Conservation (phyloP, 768 basidiomycete genomes). For the Lactifluus pinguis region DNA sequence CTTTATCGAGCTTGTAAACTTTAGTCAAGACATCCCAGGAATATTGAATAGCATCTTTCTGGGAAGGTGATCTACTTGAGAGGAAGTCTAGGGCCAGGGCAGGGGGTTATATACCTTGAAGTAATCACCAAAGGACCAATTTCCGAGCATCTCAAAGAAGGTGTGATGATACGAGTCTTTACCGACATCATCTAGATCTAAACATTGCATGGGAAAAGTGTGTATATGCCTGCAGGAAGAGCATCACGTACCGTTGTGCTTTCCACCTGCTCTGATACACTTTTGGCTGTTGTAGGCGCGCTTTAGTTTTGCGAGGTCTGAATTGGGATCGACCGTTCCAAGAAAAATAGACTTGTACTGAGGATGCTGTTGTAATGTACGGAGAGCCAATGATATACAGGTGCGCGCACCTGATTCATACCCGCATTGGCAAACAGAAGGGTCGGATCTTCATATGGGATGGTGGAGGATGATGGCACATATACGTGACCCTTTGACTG, state of each 20-base stretch:
- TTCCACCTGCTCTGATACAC: slow-evolving; percentile 97
- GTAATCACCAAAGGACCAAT: slow-evolving; percentile 99
- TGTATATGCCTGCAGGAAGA: background rate
- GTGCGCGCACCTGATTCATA: slow-evolving; percentile 71
- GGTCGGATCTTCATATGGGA: slow-evolving; percentile 97
- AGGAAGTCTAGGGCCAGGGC: background rate
- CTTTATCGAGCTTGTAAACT: slow-evolving; percentile 80
- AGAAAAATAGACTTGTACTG: slow-evolving; percentile 97
- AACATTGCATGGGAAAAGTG: slow-evolving; percentile 1
- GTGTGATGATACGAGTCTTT: slow-evolving; percentile 98
- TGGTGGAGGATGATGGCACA: slow-evolving; percentile 83
- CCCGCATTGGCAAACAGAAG: slow-evolving; percentile 97
- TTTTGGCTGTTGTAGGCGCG: slow-evolving; percentile 97
- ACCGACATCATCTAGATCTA: slow-evolving; percentile 97
- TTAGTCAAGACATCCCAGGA: slow-evolving; percentile 93
- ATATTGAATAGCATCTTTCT: slow-evolving; percentile 89
- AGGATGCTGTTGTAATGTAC: slow-evolving; percentile 8
- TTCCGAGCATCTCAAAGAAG: slow-evolving; percentile 99
- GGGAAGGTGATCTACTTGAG: slow-evolving; percentile 7
- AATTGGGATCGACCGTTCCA: slow-evolving; percentile 94
- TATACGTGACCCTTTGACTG: slow-evolving; percentile 71
- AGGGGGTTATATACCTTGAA: slow-evolving; percentile 64
- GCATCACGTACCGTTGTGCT: slow-evolving; percentile 75
- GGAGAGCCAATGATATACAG: too few species aligned
- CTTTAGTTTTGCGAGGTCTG: slow-evolving; percentile 81